Base-by-base conservation (phyloP, 768 basidiomycete species). In the Phaeolepiota aurea region DNA sequence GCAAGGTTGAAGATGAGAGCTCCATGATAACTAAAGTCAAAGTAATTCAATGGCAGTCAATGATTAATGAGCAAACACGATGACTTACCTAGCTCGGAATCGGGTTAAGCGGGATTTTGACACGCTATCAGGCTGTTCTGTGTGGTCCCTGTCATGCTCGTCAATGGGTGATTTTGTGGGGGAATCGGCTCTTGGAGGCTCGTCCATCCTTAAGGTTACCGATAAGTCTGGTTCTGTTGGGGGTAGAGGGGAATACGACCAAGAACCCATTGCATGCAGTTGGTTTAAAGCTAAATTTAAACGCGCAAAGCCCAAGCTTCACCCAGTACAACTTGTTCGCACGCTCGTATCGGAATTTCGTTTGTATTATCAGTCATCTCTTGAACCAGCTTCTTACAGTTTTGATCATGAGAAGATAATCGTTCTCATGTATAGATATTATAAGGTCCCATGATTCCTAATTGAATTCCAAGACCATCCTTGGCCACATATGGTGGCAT, bases 1-100 rank as follows among this genome's bases (percentile, higher is more conserved):
- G 44, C 22, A 5, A 51, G n/a, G 37, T 50, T 53, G 39, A 53
- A 44, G 3, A 40, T 12, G 4, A 50, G 40, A 25, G 47, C 48
- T 13, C 50, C 50, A 21, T 46, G 21, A 30, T 51, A 51, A 21
- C 50, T 28, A 28, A 28, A n/a, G 7, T 28, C n/a, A n/a, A 28
- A 28, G n/a, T 28, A 7, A 7, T 7, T 28, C n/a, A 7, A 7
- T 28, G 7, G n/a, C 25, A 28, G 25, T 28, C 7, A 28, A 28
- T 28, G 25, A 28, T 7, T 7, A n/a, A n/a, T 28, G 25, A 28
- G 7, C 7, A 28, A 28, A 28, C n/a, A n/a, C n/a, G n/a, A n/a
- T n/a, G n/a, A n/a, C n/a, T 28, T 28, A 28, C 25, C 25, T 28
- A 28, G 25, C 25, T 7, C 25, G 25, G n/a, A 28, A 28, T 28